Conservation (phyloP, 345 rosid species). For the Syzygium aromaticum region DNA sequence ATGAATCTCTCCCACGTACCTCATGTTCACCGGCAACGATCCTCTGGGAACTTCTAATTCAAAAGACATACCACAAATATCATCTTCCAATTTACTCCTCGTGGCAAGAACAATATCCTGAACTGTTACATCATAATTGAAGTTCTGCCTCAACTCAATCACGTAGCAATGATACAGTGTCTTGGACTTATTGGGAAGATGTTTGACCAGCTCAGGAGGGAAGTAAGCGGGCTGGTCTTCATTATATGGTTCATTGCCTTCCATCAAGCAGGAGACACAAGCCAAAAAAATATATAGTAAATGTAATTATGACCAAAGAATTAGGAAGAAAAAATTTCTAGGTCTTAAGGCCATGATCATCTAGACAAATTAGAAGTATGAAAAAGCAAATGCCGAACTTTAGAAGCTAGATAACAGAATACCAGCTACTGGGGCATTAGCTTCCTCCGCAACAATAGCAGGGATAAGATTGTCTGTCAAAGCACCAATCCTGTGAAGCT, state of each 20-base stretch:
- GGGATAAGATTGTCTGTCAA: slow-evolving; percentile 82
- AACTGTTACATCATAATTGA: slow-evolving; percentile 21
- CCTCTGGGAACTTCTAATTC: slow-evolving; percentile 53
- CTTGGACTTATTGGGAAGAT: slow-evolving; percentile 4
- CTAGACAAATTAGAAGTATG: not conserved
- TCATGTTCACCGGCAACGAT: slow-evolving; percentile 30
- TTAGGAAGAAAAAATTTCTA: not conserved
- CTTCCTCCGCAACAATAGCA: slow-evolving; percentile 53
- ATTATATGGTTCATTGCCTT: slow-evolving; percentile 33
- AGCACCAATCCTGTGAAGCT: slow-evolving; percentile 60
- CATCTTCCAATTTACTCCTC: slow-evolving; percentile 43
- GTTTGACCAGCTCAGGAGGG: slow-evolving; percentile 59
- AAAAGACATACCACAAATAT: slow-evolving; percentile 21
- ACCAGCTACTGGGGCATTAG: slow-evolving; percentile 29
- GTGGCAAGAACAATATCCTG: slow-evolving; percentile 51
- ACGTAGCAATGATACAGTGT: slow-evolving; percentile 44
- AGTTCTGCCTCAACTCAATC: slow-evolving; percentile 39
- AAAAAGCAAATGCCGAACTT: not conserved
- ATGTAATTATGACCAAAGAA: not conserved
- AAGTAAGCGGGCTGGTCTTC: slow-evolving; percentile 61
- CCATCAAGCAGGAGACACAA: not conserved
- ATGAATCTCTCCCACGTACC: slow-evolving; percentile 30
- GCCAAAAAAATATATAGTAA: not conserved
- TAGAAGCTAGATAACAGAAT: slow-evolving; percentile 1
- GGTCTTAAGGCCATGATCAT: not conserved